phyloP scores from a whole-genome alignment of 83 land plant genomes.

The Diphasiastrum complanatum region DNA sequence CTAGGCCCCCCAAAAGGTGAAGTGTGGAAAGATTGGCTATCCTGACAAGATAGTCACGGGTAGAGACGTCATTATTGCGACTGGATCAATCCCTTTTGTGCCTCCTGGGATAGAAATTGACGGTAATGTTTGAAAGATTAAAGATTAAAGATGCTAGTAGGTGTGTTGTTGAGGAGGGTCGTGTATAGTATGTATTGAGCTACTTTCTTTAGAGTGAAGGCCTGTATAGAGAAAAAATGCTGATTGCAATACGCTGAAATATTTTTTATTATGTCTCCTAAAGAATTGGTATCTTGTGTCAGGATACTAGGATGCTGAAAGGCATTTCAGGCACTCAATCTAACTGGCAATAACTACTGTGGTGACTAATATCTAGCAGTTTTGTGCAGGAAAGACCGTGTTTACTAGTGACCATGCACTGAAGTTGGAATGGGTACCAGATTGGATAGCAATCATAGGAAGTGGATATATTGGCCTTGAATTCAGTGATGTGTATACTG shows the following conservation, averaged over 20 bases:
- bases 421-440: constrained; percentile 96
- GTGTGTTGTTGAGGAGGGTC: too few relatives aligned
- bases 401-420: constrained; percentile 99
- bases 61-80: constrained; percentile 85
- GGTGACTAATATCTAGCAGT: too few relatives aligned
- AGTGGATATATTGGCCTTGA: constrained; percentile 99
- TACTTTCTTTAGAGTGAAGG: not conserved
- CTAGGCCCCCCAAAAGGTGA: constrained; percentile 88
- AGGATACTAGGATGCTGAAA: too few relatives aligned
- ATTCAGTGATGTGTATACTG: constrained; percentile 99
- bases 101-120: constrained; percentile 99
- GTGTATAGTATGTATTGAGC: too few relatives aligned
- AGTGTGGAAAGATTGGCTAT: constrained; percentile 71
- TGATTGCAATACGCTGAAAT: too few relatives aligned
- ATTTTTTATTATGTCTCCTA: not conserved
- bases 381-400: constrained; percentile 86
- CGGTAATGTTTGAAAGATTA: constrained; percentile 38
- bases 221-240: too few relatives aligned
- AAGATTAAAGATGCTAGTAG: too few relatives aligned
- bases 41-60: constrained; percentile 70
- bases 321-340: too few relatives aligned
- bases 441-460: constrained; percentile 97
- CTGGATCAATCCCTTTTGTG: constrained; percentile 96
- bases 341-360: too few relatives aligned
- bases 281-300: too few relatives aligned